Conservation (phyloP, 768 basidiomycete species). For the Trametes elegans region DNA sequence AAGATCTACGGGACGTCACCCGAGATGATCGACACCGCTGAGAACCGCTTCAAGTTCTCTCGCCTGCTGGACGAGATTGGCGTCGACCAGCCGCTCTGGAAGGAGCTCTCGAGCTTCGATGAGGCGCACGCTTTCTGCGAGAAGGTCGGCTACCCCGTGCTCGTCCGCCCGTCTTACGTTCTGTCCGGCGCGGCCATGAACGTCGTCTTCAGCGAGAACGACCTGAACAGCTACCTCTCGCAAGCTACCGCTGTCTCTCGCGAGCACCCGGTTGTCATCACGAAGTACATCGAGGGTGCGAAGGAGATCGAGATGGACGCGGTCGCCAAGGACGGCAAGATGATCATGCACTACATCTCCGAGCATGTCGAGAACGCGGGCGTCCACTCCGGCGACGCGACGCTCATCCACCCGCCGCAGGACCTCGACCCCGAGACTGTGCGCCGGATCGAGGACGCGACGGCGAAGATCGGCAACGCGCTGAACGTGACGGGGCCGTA, state of each 20-base stretch:
- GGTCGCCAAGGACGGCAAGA: constrained; percentile 93
- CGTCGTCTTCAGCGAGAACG: constrained; percentile 91
- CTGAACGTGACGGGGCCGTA: constrained; percentile 97
- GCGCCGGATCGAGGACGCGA: constrained; percentile 93
- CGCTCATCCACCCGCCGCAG: constrained; percentile 96
- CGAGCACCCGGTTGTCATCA: constrained; percentile 96
- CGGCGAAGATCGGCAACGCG: constrained; percentile 95
- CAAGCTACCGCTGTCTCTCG: constrained; percentile 96
- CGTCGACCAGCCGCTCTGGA: constrained; percentile 98
- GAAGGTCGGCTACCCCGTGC: constrained; percentile 91
- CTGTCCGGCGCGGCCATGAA: constrained; percentile 99
- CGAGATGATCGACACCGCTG: constrained; percentile 99
- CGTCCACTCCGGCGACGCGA: constrained; percentile 98
- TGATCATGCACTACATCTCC: constrained; percentile 99
- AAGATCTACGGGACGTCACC: constrained; percentile 98
- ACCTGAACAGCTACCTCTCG: constrained; percentile 87
- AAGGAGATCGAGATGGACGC: constrained; percentile 99
- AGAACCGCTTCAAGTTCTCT: constrained; percentile 99
- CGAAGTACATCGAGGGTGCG: constrained; percentile 98
- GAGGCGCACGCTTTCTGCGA: constrained; percentile 89
- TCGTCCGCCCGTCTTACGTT: constrained; percentile 97
- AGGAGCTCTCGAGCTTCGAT: constrained; percentile 89
- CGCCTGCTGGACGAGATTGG: constrained; percentile 95
- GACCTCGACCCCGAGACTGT: constrained; percentile 97
- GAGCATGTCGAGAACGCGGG: constrained; percentile 99